phyloP scores from a whole-genome alignment of 2,329 filamentous ascomycete species.

The Pseudocercospora vitis region DNA sequence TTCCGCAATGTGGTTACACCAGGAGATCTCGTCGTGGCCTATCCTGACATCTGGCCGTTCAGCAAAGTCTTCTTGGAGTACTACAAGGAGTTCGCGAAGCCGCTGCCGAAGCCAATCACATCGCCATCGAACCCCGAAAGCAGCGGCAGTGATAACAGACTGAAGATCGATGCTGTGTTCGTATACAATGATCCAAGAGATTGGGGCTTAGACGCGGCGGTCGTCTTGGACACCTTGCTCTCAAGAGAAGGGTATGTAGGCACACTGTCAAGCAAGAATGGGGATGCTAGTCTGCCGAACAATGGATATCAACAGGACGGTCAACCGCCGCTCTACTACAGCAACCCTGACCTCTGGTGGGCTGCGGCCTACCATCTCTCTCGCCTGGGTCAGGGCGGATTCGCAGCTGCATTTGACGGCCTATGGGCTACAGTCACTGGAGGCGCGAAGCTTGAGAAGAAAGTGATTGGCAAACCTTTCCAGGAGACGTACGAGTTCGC shows the following conservation, averaged over 20 bases:
- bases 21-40: slow-evolving; percentile 73
- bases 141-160: slow-evolving; percentile 40
- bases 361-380: slow-evolving; percentile 80
- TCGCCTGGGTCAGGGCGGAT: slow-evolving; percentile 87
- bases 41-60: slow-evolving; percentile 82
- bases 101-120: slow-evolving; percentile 55
- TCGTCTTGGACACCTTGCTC: slow-evolving; percentile 80
- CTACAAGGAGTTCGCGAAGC: slow-evolving; percentile 59
- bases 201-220: slow-evolving; percentile 86
- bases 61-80: slow-evolving; percentile 63
- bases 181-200: slow-evolving; percentile 96
- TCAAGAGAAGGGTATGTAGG: slow-evolving; percentile 77
- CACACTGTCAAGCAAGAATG: slow-evolving; percentile 74
- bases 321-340: slow-evolving; percentile 82
- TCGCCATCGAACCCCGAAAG: slow-evolving; percentile 33
- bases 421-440: slow-evolving; percentile 73
- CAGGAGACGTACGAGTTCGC: slow-evolving; percentile 78
- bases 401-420: slow-evolving; percentile 76
- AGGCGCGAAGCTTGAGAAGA: slow-evolving; percentile 52
- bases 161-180: slow-evolving; percentile 86
- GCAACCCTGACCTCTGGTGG: slow-evolving; percentile 89
- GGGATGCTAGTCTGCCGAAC: slow-evolving; percentile 63
- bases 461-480: slow-evolving; percentile 80
- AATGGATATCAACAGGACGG: slow-evolving; percentile 78
- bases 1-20: slow-evolving; percentile 72